Base-by-base conservation (phyloP, 129 eudicot species). In the Ambrosia artemisiifolia region DNA sequence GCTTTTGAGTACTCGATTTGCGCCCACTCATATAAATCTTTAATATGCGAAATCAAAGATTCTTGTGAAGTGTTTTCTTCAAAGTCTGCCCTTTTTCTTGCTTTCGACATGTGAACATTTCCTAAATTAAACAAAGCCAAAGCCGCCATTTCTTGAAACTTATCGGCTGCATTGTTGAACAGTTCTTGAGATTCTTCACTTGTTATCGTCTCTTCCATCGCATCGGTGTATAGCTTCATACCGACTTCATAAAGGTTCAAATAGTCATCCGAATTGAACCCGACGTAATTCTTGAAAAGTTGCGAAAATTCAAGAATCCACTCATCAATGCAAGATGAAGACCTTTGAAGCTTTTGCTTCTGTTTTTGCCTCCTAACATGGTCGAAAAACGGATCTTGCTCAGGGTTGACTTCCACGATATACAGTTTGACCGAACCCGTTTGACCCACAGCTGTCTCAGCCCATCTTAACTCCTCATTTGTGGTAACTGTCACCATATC, bases 401-500 rank as follows among this genome's bases (percentile, higher is more conserved):
- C 94, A 7, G 96, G 96, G 79, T 75, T 84, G 68, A 88, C 99
- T 84, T 86, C 97, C 7, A 90, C 81, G 6, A 95, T 57, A 61
- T 82, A 83, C 5, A 95, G 84, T 76, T 85, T 90, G 46, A 95
- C 69, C 8, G 88, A 82, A 33, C 85, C 86, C 0, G 69, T 72
- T 67, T 72, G 82, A 33, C 40, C 80, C 1, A 80, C 76, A 36
- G 91, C 78, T 69, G 89, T 84, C 70, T 95, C 99, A 10, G 96
- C 99, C 96, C 89, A 88, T 70, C 88, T 83, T 60, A 95, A 78
- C 71, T 95, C 99, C 73, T 95, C 91, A 7, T 79, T 72, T 8
- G 91, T 84, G 43, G 97, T 95, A 43, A 95, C 80, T n/a, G 97
- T 95, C 32, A 95, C 86, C 89, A 95, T 73, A 81, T 95, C 99